Percentiles rank a stretch among this genome's conserved stretches.
Evolutionary conservation across 2,329 filamentous ascomycete species (phyloP).

Genomic region (Hirsutella thompsonii): DNA sequence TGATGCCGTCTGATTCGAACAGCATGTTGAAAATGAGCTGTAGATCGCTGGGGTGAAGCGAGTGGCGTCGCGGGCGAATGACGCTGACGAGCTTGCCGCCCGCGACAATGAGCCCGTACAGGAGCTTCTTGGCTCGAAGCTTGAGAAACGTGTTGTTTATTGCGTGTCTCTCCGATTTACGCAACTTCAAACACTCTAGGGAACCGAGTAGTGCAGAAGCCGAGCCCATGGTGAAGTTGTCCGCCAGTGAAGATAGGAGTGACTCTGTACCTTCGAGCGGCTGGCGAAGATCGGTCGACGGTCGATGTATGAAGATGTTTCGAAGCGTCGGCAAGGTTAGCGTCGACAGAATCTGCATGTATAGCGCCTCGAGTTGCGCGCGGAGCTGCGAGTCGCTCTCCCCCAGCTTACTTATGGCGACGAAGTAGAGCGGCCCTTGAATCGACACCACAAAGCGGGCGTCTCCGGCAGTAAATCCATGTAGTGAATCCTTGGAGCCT

Average conservation of each 20-base stretch:
- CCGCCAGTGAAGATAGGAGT: slow-evolving; percentile 79
- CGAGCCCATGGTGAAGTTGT: slow-evolving; percentile 89
- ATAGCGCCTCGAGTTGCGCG: slow-evolving; percentile 80
- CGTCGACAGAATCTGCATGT: slow-evolving; percentile 97
- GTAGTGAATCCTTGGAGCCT: slow-evolving; percentile 61
- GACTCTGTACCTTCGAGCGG: slow-evolving; percentile 86
- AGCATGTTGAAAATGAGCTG: slow-evolving; percentile 99
- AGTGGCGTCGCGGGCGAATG: slow-evolving; percentile 86
- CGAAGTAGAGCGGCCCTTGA: slow-evolving; percentile 79
- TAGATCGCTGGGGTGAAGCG: slow-evolving; percentile 85
- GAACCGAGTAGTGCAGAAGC: slow-evolving; percentile 79
- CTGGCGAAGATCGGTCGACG: slow-evolving; percentile 84
- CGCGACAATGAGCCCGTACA: slow-evolving; percentile 90
- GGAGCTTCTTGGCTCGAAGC: slow-evolving; percentile 59
- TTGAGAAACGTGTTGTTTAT: slow-evolving; percentile 86
- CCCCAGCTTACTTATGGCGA: slow-evolving; percentile 83
- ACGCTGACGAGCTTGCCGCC: slow-evolving; percentile 90
- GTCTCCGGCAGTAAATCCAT: slow-evolving; percentile 75
- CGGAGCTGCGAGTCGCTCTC: slow-evolving; percentile 85
- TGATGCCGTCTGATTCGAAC: slow-evolving; percentile 86
- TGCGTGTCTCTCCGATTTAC: slow-evolving; percentile 71
- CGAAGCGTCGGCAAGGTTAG: slow-evolving; percentile 78
- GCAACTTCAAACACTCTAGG: slow-evolving; percentile 82
- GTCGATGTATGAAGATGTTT: slow-evolving; percentile 76
- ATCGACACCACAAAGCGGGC: slow-evolving; percentile 77